Conservation (phyloP, 345 rosid genomes). For the Eucalyptus camaldulensis region DNA sequence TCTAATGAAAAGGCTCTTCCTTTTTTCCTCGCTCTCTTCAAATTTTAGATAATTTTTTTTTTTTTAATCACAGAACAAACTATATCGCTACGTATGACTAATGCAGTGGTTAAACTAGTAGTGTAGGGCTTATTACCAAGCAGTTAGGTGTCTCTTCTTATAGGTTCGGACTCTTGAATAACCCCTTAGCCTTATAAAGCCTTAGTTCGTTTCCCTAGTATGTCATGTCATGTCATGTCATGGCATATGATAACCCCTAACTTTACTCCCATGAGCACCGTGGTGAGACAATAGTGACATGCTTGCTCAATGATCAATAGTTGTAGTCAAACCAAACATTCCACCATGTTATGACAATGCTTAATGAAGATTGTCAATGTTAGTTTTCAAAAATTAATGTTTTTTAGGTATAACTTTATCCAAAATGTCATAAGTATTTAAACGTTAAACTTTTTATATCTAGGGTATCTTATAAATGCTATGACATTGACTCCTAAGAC, state of each 20-base stretch:
- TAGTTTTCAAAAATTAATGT: background rate
- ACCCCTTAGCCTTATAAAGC: accelerated
- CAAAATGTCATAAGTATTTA: background rate
- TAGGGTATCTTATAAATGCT: background rate
- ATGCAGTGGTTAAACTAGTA: background rate
- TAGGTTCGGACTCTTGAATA: background rate
- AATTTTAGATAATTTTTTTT: background rate
- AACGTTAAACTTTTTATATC: background rate
- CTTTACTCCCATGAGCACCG: background rate
- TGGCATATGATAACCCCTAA: background rate
- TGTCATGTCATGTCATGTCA: background rate
- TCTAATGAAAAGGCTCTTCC: background rate
- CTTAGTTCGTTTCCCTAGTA: background rate
- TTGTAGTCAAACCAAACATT: no score
- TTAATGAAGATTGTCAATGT: accelerated
- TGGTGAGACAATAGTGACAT: accelerated
- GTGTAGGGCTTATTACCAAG: background rate
- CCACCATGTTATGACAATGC: background rate
- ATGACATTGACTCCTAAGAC: accelerated
- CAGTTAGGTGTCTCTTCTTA: background rate
- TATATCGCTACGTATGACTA: background rate
- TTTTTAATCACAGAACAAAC: background rate
- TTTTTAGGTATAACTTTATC: background rate
- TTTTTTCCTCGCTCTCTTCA: background rate
- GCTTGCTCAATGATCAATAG: background rate